Conservation (phyloP, 441 rosid genomes). For the Cnidoscolus chayamansa region DNA sequence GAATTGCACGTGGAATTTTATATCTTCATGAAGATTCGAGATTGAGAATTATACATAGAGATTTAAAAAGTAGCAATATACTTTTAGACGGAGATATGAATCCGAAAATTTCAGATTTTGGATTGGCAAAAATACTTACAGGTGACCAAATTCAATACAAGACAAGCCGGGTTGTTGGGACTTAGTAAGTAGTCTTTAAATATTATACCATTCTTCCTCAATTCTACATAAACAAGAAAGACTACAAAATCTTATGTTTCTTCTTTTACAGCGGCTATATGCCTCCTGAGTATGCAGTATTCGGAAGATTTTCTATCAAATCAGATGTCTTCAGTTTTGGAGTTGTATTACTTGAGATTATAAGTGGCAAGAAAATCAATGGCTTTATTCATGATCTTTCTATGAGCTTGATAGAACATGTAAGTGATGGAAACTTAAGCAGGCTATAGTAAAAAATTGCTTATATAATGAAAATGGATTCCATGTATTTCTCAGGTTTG, state of each 20-base stretch:
- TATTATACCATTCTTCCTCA: background rate
- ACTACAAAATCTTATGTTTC: too few species aligned
- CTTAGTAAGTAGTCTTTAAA: slow-evolving; percentile 14
- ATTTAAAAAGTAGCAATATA: slow-evolving; percentile 39
- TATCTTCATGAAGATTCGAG: slow-evolving; percentile 65
- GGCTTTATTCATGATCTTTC: background rate
- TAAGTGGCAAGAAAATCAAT: slow-evolving; percentile 12
- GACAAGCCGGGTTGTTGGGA: slow-evolving; percentile 13
- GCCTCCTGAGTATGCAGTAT: slow-evolving; percentile 43
- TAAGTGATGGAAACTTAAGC: background rate
- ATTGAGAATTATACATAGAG: slow-evolving; percentile 38
- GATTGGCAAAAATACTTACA: slow-evolving; percentile 15
- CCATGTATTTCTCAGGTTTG: background rate
- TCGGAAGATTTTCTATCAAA: slow-evolving; percentile 32
- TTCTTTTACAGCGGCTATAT: slow-evolving; percentile 34
- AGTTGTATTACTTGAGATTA: slow-evolving; percentile 4
- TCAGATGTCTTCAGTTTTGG: slow-evolving; percentile 17
- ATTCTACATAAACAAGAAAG: background rate
- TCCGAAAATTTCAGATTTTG: slow-evolving; percentile 21
- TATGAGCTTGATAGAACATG: slow-evolving; percentile 3
- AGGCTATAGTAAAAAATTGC: too few species aligned
- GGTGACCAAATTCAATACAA: slow-evolving; percentile 15
- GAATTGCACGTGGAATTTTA: slow-evolving; percentile 52
- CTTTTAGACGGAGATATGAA: slow-evolving; percentile 13
- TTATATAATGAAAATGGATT: too few species aligned